Evolutionary conservation across 108 stramenopile genomes (phyloP).

Genomic region (Schizochytrium sp.): DNA sequence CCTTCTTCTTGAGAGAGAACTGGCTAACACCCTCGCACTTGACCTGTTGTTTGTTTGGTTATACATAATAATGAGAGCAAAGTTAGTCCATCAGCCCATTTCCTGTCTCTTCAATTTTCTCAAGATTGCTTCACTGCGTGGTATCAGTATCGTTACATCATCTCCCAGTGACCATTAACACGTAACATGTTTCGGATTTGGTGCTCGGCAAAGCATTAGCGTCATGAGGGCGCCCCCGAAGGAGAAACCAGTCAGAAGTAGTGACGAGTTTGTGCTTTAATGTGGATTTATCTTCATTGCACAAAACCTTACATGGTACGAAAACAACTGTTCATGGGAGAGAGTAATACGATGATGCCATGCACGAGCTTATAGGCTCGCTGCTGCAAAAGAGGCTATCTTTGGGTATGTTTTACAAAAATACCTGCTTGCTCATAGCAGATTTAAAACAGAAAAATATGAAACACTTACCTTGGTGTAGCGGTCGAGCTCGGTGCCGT

Average conservation of each 20-base stretch:
- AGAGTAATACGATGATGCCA: no score
- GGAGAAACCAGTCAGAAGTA: not conserved
- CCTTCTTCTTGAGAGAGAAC: constrained; percentile 51
- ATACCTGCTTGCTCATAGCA: not conserved
- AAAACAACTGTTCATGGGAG: no score
- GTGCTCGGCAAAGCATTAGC: not conserved
- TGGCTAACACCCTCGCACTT: constrained; percentile 51
- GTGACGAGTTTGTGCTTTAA: not conserved
- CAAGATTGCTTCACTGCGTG: not conserved
- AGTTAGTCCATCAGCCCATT: no score
- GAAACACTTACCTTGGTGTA: constrained; percentile 24
- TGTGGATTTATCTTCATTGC: not conserved
- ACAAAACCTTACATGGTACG: no score
- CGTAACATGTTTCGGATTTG: not conserved
- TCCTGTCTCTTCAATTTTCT: no score
- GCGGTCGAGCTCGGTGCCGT: not conserved
- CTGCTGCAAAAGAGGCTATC: not conserved
- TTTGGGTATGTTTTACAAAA: not conserved
- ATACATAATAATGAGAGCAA: no score
- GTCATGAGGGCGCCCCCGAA: not conserved
- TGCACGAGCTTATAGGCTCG: no score
- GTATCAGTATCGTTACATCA: constrained; percentile 1
- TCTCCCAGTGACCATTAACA: not conserved
- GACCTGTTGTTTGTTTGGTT: not conserved
- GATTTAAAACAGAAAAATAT: not conserved